phyloP scores from a whole-genome alignment of 139 green algal species.

The Nannochloris sp. region DNA sequence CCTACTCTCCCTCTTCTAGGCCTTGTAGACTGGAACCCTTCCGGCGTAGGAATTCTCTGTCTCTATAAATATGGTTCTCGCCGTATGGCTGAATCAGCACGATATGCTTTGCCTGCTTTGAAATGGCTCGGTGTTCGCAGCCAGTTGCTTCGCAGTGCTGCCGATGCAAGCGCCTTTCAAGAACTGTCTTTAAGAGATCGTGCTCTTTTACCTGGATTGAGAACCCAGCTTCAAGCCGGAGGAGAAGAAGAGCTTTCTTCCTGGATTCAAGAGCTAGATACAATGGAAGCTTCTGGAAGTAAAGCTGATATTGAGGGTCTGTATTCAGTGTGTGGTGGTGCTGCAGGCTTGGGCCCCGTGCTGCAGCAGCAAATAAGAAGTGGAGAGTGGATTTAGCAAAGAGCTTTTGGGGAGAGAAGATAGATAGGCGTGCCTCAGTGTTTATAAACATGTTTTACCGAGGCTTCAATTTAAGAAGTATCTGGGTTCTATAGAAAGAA shows the following conservation, averaged over 20 bases:
- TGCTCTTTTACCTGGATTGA: conserved; percentile 25
- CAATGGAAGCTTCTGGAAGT: conserved; percentile 28
- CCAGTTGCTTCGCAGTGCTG: conserved; percentile 43
- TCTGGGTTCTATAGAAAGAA: not conserved
- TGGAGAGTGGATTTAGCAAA: not conserved
- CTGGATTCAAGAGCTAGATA: conserved; percentile 40
- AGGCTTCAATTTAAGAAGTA: not conserved
- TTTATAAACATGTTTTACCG: too few relatives aligned
- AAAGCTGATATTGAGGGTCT: conserved; percentile 62
- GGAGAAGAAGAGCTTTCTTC: not conserved
- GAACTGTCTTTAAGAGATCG: conserved; percentile 32
- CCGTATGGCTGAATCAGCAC: conserved; percentile 51
- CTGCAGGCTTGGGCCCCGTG: not conserved
- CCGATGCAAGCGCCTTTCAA: conserved; percentile 32
- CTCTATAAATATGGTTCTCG: conserved; percentile 66
- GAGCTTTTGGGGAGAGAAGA: too few relatives aligned
- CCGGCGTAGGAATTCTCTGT: conserved; percentile 37
- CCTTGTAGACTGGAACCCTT: conserved; percentile 88
- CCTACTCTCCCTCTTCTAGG: conserved; percentile 28
- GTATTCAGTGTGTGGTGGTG: conserved; percentile 20
- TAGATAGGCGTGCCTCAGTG: too few relatives aligned
- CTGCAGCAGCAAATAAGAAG: not conserved
- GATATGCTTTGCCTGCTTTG: conserved; percentile 52
- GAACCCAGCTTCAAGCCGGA: conserved; percentile 1
- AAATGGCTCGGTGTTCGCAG: conserved; percentile 64